These are phyloP conservation scores for Penicillium sclerotigenum DNA, from an alignment of 2,329 filamentous ascomycete species.

Conservation along the genomic window DNA sequence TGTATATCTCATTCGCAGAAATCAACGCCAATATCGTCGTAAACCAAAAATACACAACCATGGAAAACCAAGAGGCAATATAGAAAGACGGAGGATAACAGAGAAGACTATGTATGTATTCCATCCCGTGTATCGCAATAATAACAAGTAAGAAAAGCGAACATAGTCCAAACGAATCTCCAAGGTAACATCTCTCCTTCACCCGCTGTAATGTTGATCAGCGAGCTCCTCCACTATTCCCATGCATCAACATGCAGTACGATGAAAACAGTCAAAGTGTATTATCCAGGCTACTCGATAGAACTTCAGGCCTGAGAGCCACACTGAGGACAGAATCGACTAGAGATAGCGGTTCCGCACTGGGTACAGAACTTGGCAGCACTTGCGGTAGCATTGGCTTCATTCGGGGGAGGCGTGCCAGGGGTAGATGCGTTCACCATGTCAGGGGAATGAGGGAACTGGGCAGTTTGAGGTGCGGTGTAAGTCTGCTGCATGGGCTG, in stretches of 20 bases:
- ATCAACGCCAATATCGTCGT: too few relatives aligned
- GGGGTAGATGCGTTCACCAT: not conserved
- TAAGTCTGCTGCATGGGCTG: conserved; percentile 3
- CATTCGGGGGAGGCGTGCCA: conserved; percentile 14
- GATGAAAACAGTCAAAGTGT: not conserved
- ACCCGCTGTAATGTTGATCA: not conserved
- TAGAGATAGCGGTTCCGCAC: conserved; percentile 9
- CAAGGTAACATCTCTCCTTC: not conserved
- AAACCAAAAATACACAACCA: too few relatives aligned
- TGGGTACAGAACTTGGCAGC: conserved; percentile 12
- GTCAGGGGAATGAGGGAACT: conserved; percentile 11
- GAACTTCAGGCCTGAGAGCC: conserved; percentile 1
- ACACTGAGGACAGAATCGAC: conserved; percentile 17
- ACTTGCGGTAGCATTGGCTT: conserved; percentile 5
- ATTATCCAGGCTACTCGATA: too few relatives aligned
- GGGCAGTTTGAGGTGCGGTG: conserved; percentile 8
- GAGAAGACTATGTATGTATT: too few relatives aligned
- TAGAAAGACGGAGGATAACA: too few relatives aligned
- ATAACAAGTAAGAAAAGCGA: not conserved
- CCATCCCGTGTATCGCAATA: not conserved
- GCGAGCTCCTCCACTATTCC: not conserved
- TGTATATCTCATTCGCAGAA: too few relatives aligned
- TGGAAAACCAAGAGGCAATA: too few relatives aligned
- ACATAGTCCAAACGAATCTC: not conserved
- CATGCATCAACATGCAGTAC: not conserved